Conservation (phyloP, 805 yeast genomes). For the Candida nitratophila region DNA sequence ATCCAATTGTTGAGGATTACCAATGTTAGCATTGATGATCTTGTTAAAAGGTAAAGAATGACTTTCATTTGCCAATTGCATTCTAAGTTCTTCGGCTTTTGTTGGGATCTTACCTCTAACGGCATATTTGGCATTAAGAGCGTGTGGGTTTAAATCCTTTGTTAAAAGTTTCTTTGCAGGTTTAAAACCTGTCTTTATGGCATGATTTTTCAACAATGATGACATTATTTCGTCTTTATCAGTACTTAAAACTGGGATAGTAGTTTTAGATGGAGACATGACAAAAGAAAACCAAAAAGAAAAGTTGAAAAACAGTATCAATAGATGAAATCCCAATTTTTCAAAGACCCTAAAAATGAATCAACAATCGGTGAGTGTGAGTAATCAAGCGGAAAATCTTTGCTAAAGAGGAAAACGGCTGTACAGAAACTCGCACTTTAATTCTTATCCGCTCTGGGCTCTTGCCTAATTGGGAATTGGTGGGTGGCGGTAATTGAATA, state of each 20-base stretch:
- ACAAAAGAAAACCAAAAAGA: neutral
- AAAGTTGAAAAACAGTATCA: neutral
- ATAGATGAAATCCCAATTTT: neutral
- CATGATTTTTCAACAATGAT: neutral
- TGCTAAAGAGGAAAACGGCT: no score
- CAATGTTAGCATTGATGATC: conserved; percentile 88
- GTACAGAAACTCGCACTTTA: no score
- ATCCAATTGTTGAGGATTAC: conserved; percentile 95
- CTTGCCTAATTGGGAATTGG: no score
- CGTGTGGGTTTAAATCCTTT: conserved; percentile 61
- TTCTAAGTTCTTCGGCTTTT: conserved; percentile 78
- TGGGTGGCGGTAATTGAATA: no score
- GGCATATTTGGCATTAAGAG: conserved; percentile 87
- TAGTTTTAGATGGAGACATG: neutral
- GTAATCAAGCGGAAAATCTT: no score
- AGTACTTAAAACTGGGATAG: neutral
- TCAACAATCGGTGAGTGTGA: neutral
- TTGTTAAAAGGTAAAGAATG: conserved; percentile 65
- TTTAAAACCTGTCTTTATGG: conserved; percentile 8
- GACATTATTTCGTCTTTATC: neutral
- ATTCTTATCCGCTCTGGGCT: no score
- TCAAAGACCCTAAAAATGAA: no score
- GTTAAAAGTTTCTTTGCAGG: conserved; percentile 32
- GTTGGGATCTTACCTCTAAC: conserved; percentile 94
- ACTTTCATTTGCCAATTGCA: conserved; percentile 45